Percentiles rank a stretch among this genome's conserved stretches.
Evolutionary conservation across 805 yeast genomes (phyloP).

Genomic region (Cyberlindnera maclurae): DNA sequence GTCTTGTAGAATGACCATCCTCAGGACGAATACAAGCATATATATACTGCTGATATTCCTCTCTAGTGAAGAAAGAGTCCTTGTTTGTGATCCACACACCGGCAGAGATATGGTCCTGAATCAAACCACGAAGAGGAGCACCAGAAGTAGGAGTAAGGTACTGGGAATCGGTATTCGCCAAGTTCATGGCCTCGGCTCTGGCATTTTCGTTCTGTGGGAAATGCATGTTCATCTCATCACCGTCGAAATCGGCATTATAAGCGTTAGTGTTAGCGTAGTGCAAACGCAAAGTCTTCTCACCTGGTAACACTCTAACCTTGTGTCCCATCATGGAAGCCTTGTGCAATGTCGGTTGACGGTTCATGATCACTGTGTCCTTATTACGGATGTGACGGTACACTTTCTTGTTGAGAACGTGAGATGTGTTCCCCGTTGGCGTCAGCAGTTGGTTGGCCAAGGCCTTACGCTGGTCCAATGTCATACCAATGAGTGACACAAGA

Average conservation of each 20-base stretch:
- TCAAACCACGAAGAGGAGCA: conserved; percentile 95
- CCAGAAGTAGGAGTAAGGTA: conserved; percentile 98
- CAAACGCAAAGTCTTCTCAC: conserved; percentile 91
- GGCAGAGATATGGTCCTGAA: conserved; percentile 97
- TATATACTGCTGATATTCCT: conserved; percentile 85
- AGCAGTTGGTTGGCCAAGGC: conserved; percentile 90
- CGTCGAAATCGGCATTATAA: conserved; percentile 97
- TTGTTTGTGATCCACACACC: conserved; percentile 98
- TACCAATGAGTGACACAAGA: conserved; percentile 71
- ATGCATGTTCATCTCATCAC: conserved; percentile 99
- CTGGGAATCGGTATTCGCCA: conserved; percentile 97
- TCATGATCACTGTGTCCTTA: conserved; percentile 94
- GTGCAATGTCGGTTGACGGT: conserved; percentile 98
- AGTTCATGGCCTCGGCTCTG: conserved; percentile 87
- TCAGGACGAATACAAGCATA: conserved; percentile 96
- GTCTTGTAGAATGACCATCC: conserved; percentile 85
- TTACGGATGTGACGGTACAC: conserved; percentile 92
- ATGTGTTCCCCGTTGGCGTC: conserved; percentile 65
- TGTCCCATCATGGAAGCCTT: conserved; percentile 99
- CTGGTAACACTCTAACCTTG: conserved; percentile 92
- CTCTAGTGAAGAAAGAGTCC: conserved; percentile 86
- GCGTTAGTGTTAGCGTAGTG: conserved; percentile 99
- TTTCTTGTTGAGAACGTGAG: conserved; percentile 73
- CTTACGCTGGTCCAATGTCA: conserved; percentile 90
- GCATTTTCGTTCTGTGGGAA: conserved; percentile 98